Evolutionary conservation across 1,284 basidiomycete genomes (phyloP).

Genomic region (Heterobasidion irregulare): DNA sequence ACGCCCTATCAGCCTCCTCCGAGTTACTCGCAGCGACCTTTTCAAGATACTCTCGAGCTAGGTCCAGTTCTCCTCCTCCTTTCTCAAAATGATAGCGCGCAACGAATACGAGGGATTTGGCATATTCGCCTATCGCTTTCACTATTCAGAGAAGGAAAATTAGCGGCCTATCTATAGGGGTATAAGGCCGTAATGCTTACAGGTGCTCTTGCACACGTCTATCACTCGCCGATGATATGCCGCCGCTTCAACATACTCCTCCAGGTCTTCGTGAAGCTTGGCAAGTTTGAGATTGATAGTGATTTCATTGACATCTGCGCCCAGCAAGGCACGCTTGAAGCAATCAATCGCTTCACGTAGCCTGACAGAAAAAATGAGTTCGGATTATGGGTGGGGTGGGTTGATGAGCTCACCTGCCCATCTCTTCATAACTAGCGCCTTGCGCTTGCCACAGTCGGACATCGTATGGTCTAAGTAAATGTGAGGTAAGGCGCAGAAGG

Average conservation of each 20-base stretch:
- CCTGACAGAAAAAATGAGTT: conserved; percentile 29
- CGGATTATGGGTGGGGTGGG: background rate
- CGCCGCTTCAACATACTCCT: conserved; percentile 57
- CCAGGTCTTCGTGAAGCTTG: conserved; percentile 60
- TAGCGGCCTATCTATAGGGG: background rate
- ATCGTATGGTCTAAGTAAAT: conserved; percentile 76
- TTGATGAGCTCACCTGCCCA: conserved; percentile 53
- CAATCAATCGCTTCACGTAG: conserved; percentile 83
- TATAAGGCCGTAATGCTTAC: conserved; percentile 15
- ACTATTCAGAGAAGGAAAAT: conserved; percentile 27
- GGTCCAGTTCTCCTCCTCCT: conserved; percentile 48
- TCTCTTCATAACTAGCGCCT: conserved; percentile 89
- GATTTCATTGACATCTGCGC: conserved; percentile 76
- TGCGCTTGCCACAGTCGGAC: conserved; percentile 94
- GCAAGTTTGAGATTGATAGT: conserved; percentile 74
- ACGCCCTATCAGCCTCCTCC: conserved; percentile 61
- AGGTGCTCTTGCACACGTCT: conserved; percentile 61
- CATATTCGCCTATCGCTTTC: conserved; percentile 64
- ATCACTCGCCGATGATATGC: conserved; percentile 69
- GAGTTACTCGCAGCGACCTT: conserved; percentile 67
- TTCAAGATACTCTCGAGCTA: conserved; percentile 64
- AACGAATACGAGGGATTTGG: conserved; percentile 74
- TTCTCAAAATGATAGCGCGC: conserved; percentile 68
- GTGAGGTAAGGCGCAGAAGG: background rate
- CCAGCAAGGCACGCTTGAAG: conserved; percentile 80